Conservation (phyloP, 345 rosid genomes). For the Camelina sativa region DNA sequence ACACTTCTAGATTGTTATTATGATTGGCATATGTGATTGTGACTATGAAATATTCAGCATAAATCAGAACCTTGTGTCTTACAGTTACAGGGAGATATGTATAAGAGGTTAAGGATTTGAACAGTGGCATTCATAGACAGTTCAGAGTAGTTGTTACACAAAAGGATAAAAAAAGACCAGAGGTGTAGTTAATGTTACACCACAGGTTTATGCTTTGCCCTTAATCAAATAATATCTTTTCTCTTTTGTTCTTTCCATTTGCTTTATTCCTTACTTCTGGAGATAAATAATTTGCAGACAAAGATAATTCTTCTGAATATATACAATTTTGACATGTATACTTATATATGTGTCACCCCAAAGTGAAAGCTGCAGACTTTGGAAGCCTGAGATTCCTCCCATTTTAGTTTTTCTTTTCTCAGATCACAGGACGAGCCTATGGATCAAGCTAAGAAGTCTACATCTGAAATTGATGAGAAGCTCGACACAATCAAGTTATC, state of each 20-base stretch:
- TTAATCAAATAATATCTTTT: constrained; percentile 20
- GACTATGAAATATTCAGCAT: background rate
- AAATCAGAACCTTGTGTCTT: constrained; percentile 8
- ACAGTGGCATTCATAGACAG: constrained; percentile 3
- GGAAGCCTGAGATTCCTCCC: constrained; percentile 4
- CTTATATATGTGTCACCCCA: background rate
- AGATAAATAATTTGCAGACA: constrained; percentile 12
- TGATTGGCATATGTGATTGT: constrained; percentile 13
- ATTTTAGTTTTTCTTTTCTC: background rate
- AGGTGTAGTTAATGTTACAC: constrained; percentile 31
- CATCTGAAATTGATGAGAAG: background rate
- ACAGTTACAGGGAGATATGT: constrained; percentile 5
- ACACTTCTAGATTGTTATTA: background rate
- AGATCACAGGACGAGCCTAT: constrained; percentile 22
- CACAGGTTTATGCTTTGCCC: constrained; percentile 38
- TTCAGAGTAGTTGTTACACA: constrained; percentile 29
- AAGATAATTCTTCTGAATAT: constrained; percentile 10
- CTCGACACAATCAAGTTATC: rapidly evolving
- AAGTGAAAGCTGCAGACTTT: constrained; percentile 24
- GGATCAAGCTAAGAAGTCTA: background rate
- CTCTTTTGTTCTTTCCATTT: background rate
- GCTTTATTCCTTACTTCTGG: constrained; percentile 38
- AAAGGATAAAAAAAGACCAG: background rate
- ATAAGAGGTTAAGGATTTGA: background rate
- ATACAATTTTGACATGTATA: constrained; percentile 2